phyloP scores from a whole-genome alignment of 805 yeast genomes.

The Wickerhamomyces bisporus region DNA sequence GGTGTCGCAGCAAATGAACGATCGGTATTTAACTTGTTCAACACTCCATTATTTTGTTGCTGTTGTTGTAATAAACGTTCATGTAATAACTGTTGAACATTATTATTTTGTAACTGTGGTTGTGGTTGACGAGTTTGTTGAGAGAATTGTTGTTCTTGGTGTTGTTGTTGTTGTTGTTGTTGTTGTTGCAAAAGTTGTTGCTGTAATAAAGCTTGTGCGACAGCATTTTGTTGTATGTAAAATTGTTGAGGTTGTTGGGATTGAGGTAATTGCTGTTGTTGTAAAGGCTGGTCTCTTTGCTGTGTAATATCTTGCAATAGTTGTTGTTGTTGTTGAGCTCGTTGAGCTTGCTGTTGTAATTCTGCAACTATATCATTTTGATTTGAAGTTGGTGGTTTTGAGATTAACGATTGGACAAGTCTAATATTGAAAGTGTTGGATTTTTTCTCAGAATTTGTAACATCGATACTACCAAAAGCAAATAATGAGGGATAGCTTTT shows the following conservation, averaged over 20 bases:
- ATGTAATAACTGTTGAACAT: slow-evolving; percentile 24
- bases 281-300: no score
- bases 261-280: slow-evolving; percentile 14
- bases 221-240: slow-evolving; percentile 19
- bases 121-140: slow-evolving; percentile 29
- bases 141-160: slow-evolving; percentile 12
- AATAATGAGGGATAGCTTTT: slow-evolving; percentile 40
- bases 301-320: neutral
- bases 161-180: slow-evolving; percentile 30
- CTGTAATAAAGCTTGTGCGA: slow-evolving; percentile 24
- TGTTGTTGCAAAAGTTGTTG: slow-evolving; percentile 26
- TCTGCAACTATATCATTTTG: slow-evolving; percentile 3
- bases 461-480: slow-evolving; percentile 36
- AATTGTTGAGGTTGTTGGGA: slow-evolving; percentile 20
- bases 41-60: slow-evolving; percentile 12
- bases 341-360: slow-evolving; percentile 7
- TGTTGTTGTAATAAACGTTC: slow-evolving; percentile 26
- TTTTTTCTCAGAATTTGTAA: slow-evolving; percentile 11
- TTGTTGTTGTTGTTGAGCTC: slow-evolving; percentile 8
- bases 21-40: slow-evolving; percentile 22
- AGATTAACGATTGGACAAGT: slow-evolving; percentile 31
- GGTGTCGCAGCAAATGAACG: slow-evolving; percentile 46
- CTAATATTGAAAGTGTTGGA: slow-evolving; percentile 28
- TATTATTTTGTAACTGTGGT: slow-evolving; percentile 27
- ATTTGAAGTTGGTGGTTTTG: slow-evolving; percentile 22